These are phyloP conservation scores for Xylaria venustula DNA, from an alignment of 495 filamentous ascomycete genomes.

Conservation along the genomic window DNA sequence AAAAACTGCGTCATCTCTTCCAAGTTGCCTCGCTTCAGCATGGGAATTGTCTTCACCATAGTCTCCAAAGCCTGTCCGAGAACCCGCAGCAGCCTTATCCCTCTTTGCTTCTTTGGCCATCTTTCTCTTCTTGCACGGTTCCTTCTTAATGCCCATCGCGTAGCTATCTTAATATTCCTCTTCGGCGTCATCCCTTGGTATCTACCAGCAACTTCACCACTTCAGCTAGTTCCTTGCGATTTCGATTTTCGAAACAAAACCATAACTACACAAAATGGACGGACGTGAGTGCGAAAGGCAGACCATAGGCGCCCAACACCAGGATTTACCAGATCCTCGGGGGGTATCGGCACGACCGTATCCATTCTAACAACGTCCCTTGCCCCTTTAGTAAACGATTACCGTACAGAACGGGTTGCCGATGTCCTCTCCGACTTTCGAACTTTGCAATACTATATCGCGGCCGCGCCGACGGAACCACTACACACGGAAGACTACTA, in stretches of 20 bases:
- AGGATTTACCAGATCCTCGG: constrained; percentile 6
- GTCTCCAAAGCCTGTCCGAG: constrained; percentile 19
- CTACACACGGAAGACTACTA: constrained; percentile 65
- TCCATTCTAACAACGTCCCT: constrained; percentile 28
- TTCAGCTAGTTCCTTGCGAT: constrained; percentile 8
- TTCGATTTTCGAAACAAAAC: constrained; percentile 6
- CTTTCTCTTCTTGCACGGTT: constrained; percentile 12
- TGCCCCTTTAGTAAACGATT: constrained; percentile 72
- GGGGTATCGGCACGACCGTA: constrained; percentile 7
- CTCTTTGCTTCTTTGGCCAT: constrained; percentile 15
- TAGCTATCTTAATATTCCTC: constrained; percentile 3
- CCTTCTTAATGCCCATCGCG: constrained; percentile 13
- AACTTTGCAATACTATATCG: constrained; percentile 76
- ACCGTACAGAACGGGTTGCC: constrained; percentile 75
- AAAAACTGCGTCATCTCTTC: constrained; percentile 25
- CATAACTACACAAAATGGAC: constrained; percentile 26
- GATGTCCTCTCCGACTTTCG: constrained; percentile 85
- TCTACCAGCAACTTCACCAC: not conserved
- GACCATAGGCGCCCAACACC: not conserved
- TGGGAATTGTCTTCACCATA: constrained; percentile 21
- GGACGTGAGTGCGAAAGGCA: constrained; percentile 33
- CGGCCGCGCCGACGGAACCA: constrained; percentile 62
- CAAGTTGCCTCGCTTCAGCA: constrained; percentile 17
- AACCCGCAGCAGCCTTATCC: constrained; percentile 24
- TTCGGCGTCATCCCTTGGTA: not conserved